phyloP scores from a whole-genome alignment of 2,329 filamentous ascomycete genomes.

The Cladobotryum protrusum region DNA sequence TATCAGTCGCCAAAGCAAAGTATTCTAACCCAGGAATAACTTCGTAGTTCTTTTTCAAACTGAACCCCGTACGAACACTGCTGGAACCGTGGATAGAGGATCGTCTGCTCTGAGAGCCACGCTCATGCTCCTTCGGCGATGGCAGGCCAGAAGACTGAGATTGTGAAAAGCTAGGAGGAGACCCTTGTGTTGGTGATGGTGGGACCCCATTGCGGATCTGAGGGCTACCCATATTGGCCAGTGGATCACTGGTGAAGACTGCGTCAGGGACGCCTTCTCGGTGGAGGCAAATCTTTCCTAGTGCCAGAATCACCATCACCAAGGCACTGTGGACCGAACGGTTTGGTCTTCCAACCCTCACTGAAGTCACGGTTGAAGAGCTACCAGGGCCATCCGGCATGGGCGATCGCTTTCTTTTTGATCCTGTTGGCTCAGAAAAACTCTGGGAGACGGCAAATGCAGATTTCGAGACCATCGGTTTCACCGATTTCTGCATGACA shows the following conservation, averaged over 20 bases:
- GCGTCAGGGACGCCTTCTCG: slow-evolving; percentile 52
- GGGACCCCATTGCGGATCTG: slow-evolving; percentile 44
- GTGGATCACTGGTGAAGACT: slow-evolving; percentile 33
- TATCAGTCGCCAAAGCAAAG: slow-evolving; percentile 79
- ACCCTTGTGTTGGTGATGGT: slow-evolving; percentile 49
- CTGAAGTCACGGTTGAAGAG: slow-evolving; percentile 23
- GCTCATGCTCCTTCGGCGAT: slow-evolving; percentile 48
- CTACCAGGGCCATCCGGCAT: slow-evolving; percentile 28
- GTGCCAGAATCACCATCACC: slow-evolving; percentile 72
- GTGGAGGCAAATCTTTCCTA: slow-evolving; percentile 73
- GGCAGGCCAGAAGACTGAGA: slow-evolving; percentile 45
- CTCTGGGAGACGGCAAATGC: slow-evolving; percentile 27
- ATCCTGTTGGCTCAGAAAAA: slow-evolving; percentile 24
- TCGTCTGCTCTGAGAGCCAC: slow-evolving; percentile 40
- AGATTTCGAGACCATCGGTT: slow-evolving; percentile 20
- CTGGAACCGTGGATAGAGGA: slow-evolving; percentile 43
- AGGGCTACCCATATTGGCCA: slow-evolving; percentile 29
- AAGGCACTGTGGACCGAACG: slow-evolving; percentile 74
- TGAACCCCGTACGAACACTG: slow-evolving; percentile 22
- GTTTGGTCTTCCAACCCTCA: slow-evolving; percentile 46
- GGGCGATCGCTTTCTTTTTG: slow-evolving; percentile 53
- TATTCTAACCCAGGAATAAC: slow-evolving; percentile 85
- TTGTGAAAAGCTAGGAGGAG: slow-evolving; percentile 42
- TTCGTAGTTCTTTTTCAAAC: slow-evolving; percentile 61
- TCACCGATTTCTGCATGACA: slow-evolving; percentile 21